Base-by-base conservation (phyloP, 371 early-diverging fungal species). In the Basidiobolus heterosporus region DNA sequence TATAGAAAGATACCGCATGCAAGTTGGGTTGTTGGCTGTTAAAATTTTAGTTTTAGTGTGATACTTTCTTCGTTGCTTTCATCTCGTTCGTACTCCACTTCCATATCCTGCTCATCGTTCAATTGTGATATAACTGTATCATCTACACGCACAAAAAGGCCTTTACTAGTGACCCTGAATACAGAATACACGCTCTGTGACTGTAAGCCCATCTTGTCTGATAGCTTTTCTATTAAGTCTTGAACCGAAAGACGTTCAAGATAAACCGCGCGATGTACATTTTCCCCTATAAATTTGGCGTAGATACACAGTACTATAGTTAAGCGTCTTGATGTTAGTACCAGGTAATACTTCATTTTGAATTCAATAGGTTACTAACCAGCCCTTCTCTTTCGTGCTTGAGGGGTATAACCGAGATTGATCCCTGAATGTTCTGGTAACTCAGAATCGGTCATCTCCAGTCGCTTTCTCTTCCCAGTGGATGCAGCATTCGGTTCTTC, bases 81-180 rank as follows among this genome's bases (percentile, higher is more conserved):
- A 30, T 30, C 30, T 30, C 30, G 30, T 30, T 30, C 30, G 30
- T 30, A 30, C 30, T 30, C 30, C 30, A 30, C 30, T 9, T 30
- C 30, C 64, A 74, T 74, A 45, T 66, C 69, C 38, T 65, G 59
- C 47, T 70, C 69, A 40, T 74, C 75, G 2, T 54, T 48, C 52
- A 74, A 67, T 41, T 70, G 65, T 0, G 57, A 59, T 5, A 72
- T 58, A 52, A 67, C 62, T 17, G 62, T 53, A 55, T 74, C 72
- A 17, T 74, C 70, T 11, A 66, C 57, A n/a, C 56, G 55, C 3
- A 70, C 64, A 18, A 59, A 48, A 43, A 69, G 24, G 3, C 61
- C 65, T 47, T 55, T 60, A 35, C 64, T 65, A 41, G 52, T 52
- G 7, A 66, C 53, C 9, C 75, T 55, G 41, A 58, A 51, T 5